These are phyloP conservation scores for Ceratocystis ficicola DNA, from an alignment of 2,329 filamentous ascomycete species.

Conservation along the genomic window DNA sequence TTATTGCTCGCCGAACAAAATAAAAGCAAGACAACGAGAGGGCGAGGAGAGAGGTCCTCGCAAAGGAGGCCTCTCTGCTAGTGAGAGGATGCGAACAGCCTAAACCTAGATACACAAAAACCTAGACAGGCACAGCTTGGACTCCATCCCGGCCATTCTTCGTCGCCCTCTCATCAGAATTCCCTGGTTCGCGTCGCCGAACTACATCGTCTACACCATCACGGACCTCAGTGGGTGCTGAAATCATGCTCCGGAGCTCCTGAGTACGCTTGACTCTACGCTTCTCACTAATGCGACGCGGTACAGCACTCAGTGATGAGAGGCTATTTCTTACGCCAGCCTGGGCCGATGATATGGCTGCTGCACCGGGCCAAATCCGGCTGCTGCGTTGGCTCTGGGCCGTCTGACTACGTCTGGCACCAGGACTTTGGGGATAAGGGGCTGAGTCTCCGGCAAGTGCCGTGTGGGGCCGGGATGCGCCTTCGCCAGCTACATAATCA, in stretches of 20 bases:
- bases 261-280: conserved; percentile 46
- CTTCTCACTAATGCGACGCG: conserved; percentile 45
- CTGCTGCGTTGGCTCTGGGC: conserved; percentile 17
- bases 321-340: conserved; percentile 18
- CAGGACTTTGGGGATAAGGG: conserved; percentile 1
- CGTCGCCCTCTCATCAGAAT: background rate
- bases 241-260: conserved; percentile 49
- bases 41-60: conserved; percentile 8
- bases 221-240: conserved; percentile 44
- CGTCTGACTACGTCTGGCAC: conserved; percentile 21
- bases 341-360: conserved; percentile 15
- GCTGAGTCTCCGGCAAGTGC: background rate
- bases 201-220: conserved; percentile 49
- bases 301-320: conserved; percentile 36
- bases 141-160: conserved; percentile 27
- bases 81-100: background rate
- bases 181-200: conserved; percentile 29
- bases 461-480: conserved; percentile 30
- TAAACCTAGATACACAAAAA: background rate
- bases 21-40: conserved; percentile 3
- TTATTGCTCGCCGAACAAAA: background rate
- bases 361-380: conserved; percentile 10
- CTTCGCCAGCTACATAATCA: conserved; percentile 20
- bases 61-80: background rate
- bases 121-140: background rate